Conservation (phyloP, 345 rosid species). For the Populus ilicifolia region DNA sequence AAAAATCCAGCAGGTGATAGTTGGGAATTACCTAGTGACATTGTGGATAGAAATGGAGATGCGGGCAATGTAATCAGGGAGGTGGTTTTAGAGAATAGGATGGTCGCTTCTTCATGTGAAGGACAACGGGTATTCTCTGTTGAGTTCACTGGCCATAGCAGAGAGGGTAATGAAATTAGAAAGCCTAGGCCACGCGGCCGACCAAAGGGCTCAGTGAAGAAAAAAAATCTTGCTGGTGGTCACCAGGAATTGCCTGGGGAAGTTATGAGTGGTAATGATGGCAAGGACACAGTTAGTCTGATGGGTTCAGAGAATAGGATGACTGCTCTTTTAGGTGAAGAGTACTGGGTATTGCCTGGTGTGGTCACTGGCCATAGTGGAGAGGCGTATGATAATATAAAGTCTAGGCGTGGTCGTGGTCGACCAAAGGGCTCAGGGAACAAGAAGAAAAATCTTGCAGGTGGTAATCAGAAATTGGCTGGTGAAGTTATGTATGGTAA, state of each 20-base stretch:
- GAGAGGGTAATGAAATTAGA: neutral
- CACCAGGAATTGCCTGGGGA: neutral
- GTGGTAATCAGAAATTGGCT: neutral
- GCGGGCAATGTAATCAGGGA: neutral
- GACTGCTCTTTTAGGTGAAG: neutral
- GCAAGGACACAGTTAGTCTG: neutral
- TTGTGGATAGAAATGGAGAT: neutral
- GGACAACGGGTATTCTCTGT: neutral
- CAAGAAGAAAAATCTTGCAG: neutral
- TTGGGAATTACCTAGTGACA: neutral
- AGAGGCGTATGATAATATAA: neutral
- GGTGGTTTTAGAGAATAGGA: neutral
- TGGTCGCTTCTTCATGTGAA: neutral
- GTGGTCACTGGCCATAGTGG: neutral
- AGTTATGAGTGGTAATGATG: neutral
- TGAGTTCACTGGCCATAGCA: neutral
- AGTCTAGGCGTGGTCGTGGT: neutral
- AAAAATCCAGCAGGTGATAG: neutral
- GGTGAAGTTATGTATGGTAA: conserved; percentile 2
- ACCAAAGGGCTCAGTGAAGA: conserved; percentile 15
- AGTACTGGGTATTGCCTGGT: neutral
- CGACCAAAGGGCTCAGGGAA: conserved; percentile 8
- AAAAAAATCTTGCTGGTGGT: conserved; percentile 4
- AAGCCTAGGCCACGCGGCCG: neutral
- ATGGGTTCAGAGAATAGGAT: neutral